A percentile compares a stretch with the other conserved stretches of the same genome.
phyloP scores from a whole-genome alignment of 2,329 filamentous ascomycete species.

The Pyrenochaeta sp. region DNA sequence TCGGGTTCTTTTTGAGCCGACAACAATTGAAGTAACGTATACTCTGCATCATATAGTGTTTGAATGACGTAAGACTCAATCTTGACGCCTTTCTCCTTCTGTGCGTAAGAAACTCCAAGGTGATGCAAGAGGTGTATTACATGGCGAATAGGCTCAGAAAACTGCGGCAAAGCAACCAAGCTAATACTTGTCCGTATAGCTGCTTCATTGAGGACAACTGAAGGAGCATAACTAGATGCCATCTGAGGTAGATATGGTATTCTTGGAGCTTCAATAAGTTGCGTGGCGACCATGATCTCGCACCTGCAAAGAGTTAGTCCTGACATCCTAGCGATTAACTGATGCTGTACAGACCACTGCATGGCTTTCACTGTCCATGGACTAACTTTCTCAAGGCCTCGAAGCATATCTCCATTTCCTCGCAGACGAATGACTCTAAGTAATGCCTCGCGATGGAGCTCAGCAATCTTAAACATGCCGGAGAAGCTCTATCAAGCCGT shows the following conservation, averaged over 20 bases:
- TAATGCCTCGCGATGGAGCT: slow-evolving; percentile 27
- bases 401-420: slow-evolving; percentile 23
- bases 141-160: slow-evolving; percentile 13
- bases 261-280: slow-evolving; percentile 17
- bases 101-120: slow-evolving; percentile 13
- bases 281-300: slow-evolving; percentile 27
- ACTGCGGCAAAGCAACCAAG: slow-evolving; percentile 15
- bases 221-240: slow-evolving; percentile 8
- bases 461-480: slow-evolving; percentile 25
- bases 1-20: slow-evolving; percentile 15
- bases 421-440: slow-evolving; percentile 20
- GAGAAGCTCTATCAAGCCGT: slow-evolving; percentile 11
- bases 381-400: slow-evolving; percentile 12
- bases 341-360: slow-evolving; percentile 20
- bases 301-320: slow-evolving; percentile 18
- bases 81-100: slow-evolving; percentile 6
- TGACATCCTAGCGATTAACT: neutral
- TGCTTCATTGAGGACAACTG: slow-evolving; percentile 9
- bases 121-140: slow-evolving; percentile 22
- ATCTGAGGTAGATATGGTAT: slow-evolving; percentile 17
- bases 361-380: slow-evolving; percentile 23
- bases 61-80: slow-evolving; percentile 18
- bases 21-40: slow-evolving; percentile 16
- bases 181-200: slow-evolving; percentile 14
- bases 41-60: slow-evolving; percentile 26